Base-by-base conservation (phyloP, 257 asterid species). In the Solanum neorickii region DNA sequence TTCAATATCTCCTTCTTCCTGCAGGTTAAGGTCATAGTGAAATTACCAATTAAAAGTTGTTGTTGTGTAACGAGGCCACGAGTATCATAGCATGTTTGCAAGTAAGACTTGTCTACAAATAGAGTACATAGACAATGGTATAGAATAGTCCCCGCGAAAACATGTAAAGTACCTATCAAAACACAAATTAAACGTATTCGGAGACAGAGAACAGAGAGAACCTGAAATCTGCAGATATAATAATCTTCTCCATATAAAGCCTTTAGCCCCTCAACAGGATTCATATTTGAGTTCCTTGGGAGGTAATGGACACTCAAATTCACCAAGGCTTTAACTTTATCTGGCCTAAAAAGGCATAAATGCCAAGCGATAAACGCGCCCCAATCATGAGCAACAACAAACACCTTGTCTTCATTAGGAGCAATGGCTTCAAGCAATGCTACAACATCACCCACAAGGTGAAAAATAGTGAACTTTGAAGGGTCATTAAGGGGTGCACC, bases 301-400 rank as follows among this genome's bases (percentile, higher is more conserved):
- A 0, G 1, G 88, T 77, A 95, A 70, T 94, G 76, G 33, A 94
- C 96, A 23, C 98, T 90, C 92, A 95, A 35, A 44, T 87, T 91
- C 44, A 92, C 95, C 92, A 93, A 83, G 49, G 94, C 95, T 89
- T 88, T 93, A 31, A 95, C 94, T 85, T 89, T 90, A 86, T 94
- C 97, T 49, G 98, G 97, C 88, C 97, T 90, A 73, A 85, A 95
- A 92, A 93, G 66, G 88, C 94, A 89, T 87, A 95, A 82, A 49
- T 91, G 90, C 98, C 98, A 95, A 18, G 98, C 95, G 37, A 94
- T 44, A 0, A 5, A 0, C 18, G 98, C 97, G n/a, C 98, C 98
- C 98, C 95, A 95, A 87, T 95, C 98, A 89, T 94, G 98, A 35
- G 94, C 98, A 6, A 94, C 98, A 44, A 95, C 96, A 90, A 94